These are phyloP conservation scores for Umbelopsis ramanniana DNA, from an alignment of 192 early-diverging fungal species.

Conservation along the genomic window DNA sequence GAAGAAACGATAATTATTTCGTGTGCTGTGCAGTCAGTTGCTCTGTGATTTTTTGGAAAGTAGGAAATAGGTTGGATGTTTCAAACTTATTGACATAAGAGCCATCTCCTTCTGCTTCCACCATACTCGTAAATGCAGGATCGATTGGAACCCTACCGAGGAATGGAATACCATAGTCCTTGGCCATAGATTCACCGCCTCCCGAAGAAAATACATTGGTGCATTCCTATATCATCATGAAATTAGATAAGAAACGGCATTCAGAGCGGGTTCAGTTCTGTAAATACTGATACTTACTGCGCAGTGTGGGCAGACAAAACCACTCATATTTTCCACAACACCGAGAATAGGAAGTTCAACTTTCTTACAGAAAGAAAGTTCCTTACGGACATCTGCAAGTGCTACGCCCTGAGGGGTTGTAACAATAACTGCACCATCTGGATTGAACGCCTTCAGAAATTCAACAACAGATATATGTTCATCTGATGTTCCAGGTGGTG, in stretches of 20 bases:
- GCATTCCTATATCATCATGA: conserved; percentile 62
- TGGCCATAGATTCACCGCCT: conserved; percentile 89
- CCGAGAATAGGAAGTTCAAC: conserved; percentile 86
- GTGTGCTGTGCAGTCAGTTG: conserved; percentile 1
- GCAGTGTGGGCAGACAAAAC: conserved; percentile 91
- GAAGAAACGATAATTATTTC: background rate
- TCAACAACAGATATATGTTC: conserved; percentile 95
- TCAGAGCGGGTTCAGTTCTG: background rate
- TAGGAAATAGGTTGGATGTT: conserved; percentile 55
- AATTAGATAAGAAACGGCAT: conserved; percentile 40
- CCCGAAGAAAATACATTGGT: conserved; percentile 93
- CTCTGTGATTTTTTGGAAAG: conserved; percentile 51
- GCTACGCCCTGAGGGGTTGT: conserved; percentile 92
- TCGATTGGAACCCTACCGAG: conserved; percentile 94
- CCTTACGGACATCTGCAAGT: conserved; percentile 90
- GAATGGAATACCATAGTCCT: conserved; percentile 84
- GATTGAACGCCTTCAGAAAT: conserved; percentile 81
- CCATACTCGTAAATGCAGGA: conserved; percentile 71
- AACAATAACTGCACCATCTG: conserved; percentile 91
- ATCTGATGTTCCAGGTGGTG: conserved; percentile 96
- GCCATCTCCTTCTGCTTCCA: conserved; percentile 52
- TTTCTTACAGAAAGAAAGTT: conserved; percentile 91
- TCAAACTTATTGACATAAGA: conserved; percentile 52
- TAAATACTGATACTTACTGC: conserved; percentile 45
- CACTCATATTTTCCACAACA: conserved; percentile 96